These are phyloP conservation scores for Sporisorium exsertum DNA, from an alignment of 1,284 basidiomycete genomes.

Conservation along the genomic window DNA sequence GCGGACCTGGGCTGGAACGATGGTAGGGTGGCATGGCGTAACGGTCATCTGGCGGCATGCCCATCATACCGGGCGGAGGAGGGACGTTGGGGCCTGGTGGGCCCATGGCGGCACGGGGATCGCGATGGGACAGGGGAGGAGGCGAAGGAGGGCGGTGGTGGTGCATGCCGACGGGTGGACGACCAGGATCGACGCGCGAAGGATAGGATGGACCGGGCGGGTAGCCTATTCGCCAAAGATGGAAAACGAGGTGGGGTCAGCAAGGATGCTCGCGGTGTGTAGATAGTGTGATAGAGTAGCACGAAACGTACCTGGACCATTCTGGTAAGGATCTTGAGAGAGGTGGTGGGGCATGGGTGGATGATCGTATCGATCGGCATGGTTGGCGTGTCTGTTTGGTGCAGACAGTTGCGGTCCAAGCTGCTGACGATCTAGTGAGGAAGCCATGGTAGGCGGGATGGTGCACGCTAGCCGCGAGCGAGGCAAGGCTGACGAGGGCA, in stretches of 20 bases:
- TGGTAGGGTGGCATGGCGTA: constrained; percentile 40
- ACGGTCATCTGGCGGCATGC: constrained; percentile 40
- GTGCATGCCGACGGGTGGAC: constrained; percentile 40
- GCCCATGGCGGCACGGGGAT: constrained; percentile 39
- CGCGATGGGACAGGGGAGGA: constrained; percentile 45
- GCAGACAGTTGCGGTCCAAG: constrained; percentile 36
- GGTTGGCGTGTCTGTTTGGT: constrained; percentile 39
- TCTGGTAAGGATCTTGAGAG: constrained; percentile 43
- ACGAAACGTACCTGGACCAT: constrained; percentile 37
- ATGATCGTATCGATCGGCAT: constrained; percentile 49
- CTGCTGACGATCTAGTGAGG: constrained; percentile 51
- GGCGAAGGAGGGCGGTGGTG: constrained; percentile 46
- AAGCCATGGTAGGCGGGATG: constrained; percentile 30
- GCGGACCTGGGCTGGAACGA: constrained; percentile 36
- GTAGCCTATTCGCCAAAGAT: constrained; percentile 21
- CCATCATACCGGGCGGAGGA: constrained; percentile 48
- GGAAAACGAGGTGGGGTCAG: constrained; percentile 1
- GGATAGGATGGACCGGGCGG: constrained; percentile 42
- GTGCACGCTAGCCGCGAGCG: constrained; percentile 8
- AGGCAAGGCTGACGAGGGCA: not conserved
- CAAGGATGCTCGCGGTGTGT: not conserved
- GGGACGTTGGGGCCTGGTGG: constrained; percentile 36
- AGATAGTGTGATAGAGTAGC: not conserved
- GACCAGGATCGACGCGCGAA: constrained; percentile 33
- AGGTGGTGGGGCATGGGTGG: constrained; percentile 51